These are phyloP conservation scores for Chaetoceros tenuissimus DNA, from an alignment of 108 stramenopile genomes.

Conservation along the genomic window DNA sequence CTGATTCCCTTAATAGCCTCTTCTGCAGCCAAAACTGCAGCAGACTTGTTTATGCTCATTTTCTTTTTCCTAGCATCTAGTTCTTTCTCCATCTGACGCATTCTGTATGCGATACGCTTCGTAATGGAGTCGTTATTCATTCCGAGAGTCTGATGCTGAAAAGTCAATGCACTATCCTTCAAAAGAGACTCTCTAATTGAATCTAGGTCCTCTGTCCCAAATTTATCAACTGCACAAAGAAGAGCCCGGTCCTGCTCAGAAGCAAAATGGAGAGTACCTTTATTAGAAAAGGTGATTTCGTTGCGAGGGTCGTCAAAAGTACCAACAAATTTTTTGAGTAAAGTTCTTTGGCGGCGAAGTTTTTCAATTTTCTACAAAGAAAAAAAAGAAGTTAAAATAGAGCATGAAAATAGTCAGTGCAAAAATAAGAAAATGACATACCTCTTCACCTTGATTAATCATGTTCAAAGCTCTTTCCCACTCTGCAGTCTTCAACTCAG, in stretches of 20 bases:
- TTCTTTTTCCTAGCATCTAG: conserved; percentile 77
- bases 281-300: conserved; percentile 86
- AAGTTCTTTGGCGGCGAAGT: conserved; percentile 47
- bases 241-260: conserved; percentile 85
- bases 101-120: conserved; percentile 82
- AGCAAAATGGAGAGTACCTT: conserved; percentile 78
- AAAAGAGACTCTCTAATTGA: conserved; percentile 63
- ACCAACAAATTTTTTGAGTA: conserved; percentile 65
- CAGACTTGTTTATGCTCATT: conserved; percentile 46
- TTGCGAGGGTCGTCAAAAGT: conserved; percentile 75
- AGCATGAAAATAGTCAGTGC: background rate
- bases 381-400: background rate
- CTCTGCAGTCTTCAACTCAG: conserved; percentile 66
- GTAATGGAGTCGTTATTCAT: conserved; percentile 80
- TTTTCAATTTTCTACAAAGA: conserved; percentile 49
- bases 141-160: conserved; percentile 82
- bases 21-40: conserved; percentile 66
- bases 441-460: conserved; percentile 76
- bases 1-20: conserved; percentile 61
- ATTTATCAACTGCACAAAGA: conserved; percentile 72
- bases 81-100: conserved; percentile 87
- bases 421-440: background rate
- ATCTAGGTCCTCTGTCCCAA: conserved; percentile 87
- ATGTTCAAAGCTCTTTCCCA: conserved; percentile 68
- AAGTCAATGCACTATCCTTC: conserved; percentile 51